Evolutionary conservation across 306 rosid species (phyloP), one percentile per base, ranked within the genome.

Genomic region (Malus orientalis): DNA sequence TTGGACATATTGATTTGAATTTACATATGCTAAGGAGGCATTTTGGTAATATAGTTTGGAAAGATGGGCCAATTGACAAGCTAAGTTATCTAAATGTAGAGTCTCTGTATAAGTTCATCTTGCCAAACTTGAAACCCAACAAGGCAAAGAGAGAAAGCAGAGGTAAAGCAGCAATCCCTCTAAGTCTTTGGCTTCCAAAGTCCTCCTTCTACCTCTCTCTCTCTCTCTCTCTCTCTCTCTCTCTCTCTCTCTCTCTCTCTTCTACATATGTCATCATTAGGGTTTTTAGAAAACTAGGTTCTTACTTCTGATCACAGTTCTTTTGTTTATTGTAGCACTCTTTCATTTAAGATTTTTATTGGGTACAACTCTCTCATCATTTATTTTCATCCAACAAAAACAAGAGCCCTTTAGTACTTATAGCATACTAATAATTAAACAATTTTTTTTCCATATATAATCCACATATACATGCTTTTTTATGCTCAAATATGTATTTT

Each of bases 271-370:
- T 66, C 51, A n/a, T 19, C 69, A 66, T 66, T 66, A 36, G 70
- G 70, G 70, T 66, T 66, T 66, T 66, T 36, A 66, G 70, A 66
- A 66, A 20, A 66, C 70, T n/a, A 66, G 49, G 49, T 20, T 66
- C 70, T 25, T 11, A 66, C 49, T 66, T 66, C 70, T 66, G 69
- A 16, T 32, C 5, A 64, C 44, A 64, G 23, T 61, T 61, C n/a
- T 61, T 27, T 27, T 51, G 67, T 61, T 61, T 27, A 27, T 61
- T 25, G 67, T 6, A 29, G 33, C 11, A 32, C 3, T 32, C 12
- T 11, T 30, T 33, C 70, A 20, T 66, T 66, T 33, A 66, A 10
- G 25, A 33, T 36, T 19, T 33, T 36, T 66, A 19, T 38, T 19
- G 16, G 18, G 47, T 66, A 66, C 13, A 66, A 33, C 4, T 66